A percentile compares a stretch with the other conserved stretches of the same genome.
Conservation (phyloP, 176 grass and related monocot species). For the Zoysia pacifica region DNA sequence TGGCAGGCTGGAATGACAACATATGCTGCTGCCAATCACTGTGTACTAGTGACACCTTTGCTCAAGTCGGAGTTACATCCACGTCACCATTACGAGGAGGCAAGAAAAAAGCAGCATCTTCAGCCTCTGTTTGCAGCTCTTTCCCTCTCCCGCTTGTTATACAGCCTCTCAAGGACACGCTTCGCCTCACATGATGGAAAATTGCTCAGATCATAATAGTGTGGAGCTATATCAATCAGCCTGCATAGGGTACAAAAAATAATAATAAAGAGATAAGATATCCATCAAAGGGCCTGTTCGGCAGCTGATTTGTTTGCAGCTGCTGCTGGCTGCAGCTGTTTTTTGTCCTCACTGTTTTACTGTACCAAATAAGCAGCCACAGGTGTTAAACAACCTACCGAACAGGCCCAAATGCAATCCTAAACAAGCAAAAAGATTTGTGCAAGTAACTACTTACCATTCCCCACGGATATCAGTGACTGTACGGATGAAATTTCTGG, state of each 20-base stretch:
- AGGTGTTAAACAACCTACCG: too few species aligned
- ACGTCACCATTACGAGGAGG: neutral
- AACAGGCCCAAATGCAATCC: neutral
- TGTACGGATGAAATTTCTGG: slow-evolving; percentile 88
- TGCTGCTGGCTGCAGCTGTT: too few species aligned
- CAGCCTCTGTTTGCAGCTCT: slow-evolving; percentile 52
- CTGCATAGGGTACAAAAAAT: slow-evolving; percentile 41
- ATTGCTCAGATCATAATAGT: slow-evolving; percentile 86
- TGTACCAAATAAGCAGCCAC: too few species aligned
- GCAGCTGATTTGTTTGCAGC: too few species aligned
- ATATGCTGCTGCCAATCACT: neutral
- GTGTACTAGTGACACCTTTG: neutral
- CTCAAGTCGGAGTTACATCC: neutral
- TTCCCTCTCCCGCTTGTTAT: slow-evolving; percentile 85
- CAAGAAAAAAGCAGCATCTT: slow-evolving; percentile 28
- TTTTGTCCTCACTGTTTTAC: too few species aligned
- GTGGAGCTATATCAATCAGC: slow-evolving; percentile 77
- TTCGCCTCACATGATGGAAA: slow-evolving; percentile 88
- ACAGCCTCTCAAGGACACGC: slow-evolving; percentile 78
- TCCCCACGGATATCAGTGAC: slow-evolving; percentile 91
- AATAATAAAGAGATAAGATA: neutral
- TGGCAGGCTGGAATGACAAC: neutral
- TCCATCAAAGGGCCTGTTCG: neutral
- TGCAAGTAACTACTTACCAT: slow-evolving; percentile 52
- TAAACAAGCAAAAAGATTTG: neutral